A percentile compares a stretch with the other conserved stretches of the same genome.
These are phyloP conservation scores for Coemansia nantahalensis DNA, from an alignment of 192 early-diverging fungal genomes.

Conservation along the genomic window DNA sequence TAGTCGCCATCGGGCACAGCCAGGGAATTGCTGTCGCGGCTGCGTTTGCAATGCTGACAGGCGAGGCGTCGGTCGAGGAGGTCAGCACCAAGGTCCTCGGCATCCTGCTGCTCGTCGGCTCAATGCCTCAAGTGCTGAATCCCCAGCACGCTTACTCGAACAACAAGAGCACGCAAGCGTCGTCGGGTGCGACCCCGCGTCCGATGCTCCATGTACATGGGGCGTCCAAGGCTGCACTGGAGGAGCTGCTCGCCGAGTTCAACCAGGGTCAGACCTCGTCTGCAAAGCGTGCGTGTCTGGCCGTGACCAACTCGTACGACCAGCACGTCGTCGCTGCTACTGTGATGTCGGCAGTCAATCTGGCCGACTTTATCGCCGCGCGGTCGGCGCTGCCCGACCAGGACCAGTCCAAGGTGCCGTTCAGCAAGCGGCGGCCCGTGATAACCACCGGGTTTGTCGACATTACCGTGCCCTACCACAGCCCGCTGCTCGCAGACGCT, in stretches of 20 bases:
- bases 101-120: constrained; percentile 77
- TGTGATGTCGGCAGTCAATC: constrained; percentile 1
- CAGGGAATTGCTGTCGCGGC: constrained; percentile 85
- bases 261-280: constrained; percentile 4
- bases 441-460: constrained; percentile 77
- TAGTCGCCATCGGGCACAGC: constrained; percentile 69
- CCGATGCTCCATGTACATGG: constrained; percentile 31
- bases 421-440: constrained; percentile 73
- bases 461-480: constrained; percentile 78
- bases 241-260: constrained; percentile 5
- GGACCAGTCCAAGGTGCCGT: constrained; percentile 71
- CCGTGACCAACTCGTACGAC: constrained; percentile 15
- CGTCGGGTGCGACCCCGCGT: constrained; percentile 1
- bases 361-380: constrained; percentile 4
- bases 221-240: neutral
- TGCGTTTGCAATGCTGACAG: constrained; percentile 71
- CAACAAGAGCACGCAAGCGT: too few relatives aligned
- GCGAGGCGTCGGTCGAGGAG: constrained; percentile 71
- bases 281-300: constrained; percentile 6
- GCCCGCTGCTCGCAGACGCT: neutral
- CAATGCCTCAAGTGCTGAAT: constrained; percentile 65
- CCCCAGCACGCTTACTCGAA: constrained; percentile 3
- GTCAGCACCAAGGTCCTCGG: constrained; percentile 77
- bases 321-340: constrained; percentile 22
- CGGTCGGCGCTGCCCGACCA: constrained; percentile 7